These are phyloP conservation scores for Glycine latifolia DNA, from an alignment of 306 rosid species.

Conservation along the genomic window DNA sequence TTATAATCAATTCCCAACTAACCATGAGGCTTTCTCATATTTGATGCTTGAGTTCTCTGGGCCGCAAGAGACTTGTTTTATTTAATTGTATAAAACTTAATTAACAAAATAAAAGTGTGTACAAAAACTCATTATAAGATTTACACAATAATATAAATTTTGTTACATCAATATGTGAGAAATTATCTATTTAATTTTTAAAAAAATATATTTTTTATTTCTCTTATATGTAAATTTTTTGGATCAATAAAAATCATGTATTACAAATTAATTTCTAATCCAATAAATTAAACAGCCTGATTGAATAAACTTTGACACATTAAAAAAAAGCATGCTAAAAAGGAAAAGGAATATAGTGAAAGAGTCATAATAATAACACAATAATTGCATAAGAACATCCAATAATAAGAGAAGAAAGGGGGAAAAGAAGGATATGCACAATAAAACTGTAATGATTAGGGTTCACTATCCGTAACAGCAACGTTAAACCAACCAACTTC, in stretches of 20 bases:
- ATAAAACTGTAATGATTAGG: slow-evolving; percentile 56
- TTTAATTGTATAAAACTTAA: background rate
- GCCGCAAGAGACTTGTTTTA: slow-evolving; percentile 20
- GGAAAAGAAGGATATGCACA: slow-evolving; percentile 46
- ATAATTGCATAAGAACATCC: slow-evolving; percentile 49
- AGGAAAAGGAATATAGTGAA: slow-evolving; percentile 12
- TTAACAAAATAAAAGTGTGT: too few relatives aligned
- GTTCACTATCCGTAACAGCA: slow-evolving; percentile 37
- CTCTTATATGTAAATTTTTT: too few relatives aligned
- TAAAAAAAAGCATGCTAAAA: background rate
- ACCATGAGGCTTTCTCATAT: background rate
- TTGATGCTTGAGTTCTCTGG: background rate
- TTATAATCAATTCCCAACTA: slow-evolving; percentile 43
- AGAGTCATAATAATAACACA: slow-evolving; percentile 34
- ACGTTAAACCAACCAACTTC: slow-evolving; percentile 45
- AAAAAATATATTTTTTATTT: too few relatives aligned
- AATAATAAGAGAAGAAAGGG: slow-evolving; percentile 41
- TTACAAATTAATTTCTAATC: too few relatives aligned
- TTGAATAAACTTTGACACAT: too few relatives aligned
- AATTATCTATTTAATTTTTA: too few relatives aligned
- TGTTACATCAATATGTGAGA: too few relatives aligned
- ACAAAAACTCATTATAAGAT: too few relatives aligned
- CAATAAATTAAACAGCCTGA: too few relatives aligned
- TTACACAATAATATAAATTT: too few relatives aligned
- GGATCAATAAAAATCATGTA: too few relatives aligned